Evolutionary conservation across 306 rosid species (phyloP), one percentile per base, ranked within the genome.

Genomic region (Cicer pinnatifidum): DNA sequence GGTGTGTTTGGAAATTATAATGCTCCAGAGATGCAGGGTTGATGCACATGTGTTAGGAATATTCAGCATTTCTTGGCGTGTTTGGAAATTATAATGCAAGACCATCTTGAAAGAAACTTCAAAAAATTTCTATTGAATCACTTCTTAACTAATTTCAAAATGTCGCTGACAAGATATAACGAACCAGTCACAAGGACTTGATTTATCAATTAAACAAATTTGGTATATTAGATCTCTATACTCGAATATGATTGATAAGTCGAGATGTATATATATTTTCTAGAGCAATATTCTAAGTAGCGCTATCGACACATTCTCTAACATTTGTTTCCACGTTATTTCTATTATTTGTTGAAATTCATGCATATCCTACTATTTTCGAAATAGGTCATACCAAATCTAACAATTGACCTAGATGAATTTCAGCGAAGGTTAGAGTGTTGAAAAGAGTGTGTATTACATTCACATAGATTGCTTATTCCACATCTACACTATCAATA

Each of bases 111-210:
- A 74, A 35, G 52, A 72, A 58, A 35, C 69, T 68, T 81, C 67
- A 52, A 46, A 41, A 44, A 47, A 19, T 43, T 41, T 9, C 23
- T 47, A 8, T 66, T 7, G 20, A 77, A 73, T 93, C 83, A 93
- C 80, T 83, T 87, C 88, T 84, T 94, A 57, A 86, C 85, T 65
- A 88, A 82, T 83, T 80, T 91, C 88, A 94, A 79, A 53, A 88
- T 93, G 7, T 94, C 99, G 45, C 99, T 97, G 81, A 91, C 90
- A 67, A 95, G 99, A 86, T 91, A 97, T 57, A 95, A 71, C 61
- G 97, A 95, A 72, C 99, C 97, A 4, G 97, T 90, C 33, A 95
- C 99, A 61, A 95, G 96, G 41, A 95, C 99, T 97, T 91, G 89
- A 77, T 58, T 45, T n/a, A 66, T 67, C 71, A 81, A 7, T 57